Conservation (phyloP, 176 grass and related monocot species). For the Carex pumila region DNA sequence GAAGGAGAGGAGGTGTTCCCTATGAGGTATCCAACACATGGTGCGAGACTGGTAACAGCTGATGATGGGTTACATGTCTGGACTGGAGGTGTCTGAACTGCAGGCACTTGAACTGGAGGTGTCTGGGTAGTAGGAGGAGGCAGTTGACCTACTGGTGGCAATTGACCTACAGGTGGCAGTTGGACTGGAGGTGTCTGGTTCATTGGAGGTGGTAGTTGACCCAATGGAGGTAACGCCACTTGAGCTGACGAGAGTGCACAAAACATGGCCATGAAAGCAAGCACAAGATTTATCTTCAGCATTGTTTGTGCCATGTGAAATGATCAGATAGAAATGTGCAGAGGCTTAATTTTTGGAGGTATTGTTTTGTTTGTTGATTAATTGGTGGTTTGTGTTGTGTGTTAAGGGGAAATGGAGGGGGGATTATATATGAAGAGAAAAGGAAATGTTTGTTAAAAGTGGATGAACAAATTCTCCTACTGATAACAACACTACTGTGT, state of each 20-base stretch:
- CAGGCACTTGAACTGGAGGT: slow-evolving; percentile 16
- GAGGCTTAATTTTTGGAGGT: background rate
- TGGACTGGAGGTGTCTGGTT: slow-evolving; percentile 4
- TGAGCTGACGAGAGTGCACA: slow-evolving; percentile 21
- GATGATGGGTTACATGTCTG: slow-evolving; percentile 8
- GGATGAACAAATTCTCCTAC: slow-evolving; percentile 39
- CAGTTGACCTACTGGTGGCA: slow-evolving; percentile 5
- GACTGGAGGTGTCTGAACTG: background rate
- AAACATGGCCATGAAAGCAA: background rate
- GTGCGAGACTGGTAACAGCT: slow-evolving; percentile 38
- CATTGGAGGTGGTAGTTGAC: slow-evolving; percentile 32
- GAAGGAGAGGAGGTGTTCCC: slow-evolving; percentile 43
- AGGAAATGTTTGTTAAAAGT: background rate
- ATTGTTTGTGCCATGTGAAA: slow-evolving; percentile 19
- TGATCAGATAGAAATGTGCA: background rate
- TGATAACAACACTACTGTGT: background rate
- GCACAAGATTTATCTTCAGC: background rate
- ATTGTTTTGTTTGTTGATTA: background rate
- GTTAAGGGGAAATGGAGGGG: slow-evolving; percentile 21
- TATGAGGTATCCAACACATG: slow-evolving; percentile 59
- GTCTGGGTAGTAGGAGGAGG: slow-evolving; percentile 12
- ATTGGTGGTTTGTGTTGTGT: slow-evolving; percentile 37
- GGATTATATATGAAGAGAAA: background rate
- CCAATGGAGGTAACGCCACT: background rate
- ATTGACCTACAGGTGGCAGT: background rate